Conservation (phyloP, 1,139 yeast genomes). For the Protomyces inouyei region DNA sequence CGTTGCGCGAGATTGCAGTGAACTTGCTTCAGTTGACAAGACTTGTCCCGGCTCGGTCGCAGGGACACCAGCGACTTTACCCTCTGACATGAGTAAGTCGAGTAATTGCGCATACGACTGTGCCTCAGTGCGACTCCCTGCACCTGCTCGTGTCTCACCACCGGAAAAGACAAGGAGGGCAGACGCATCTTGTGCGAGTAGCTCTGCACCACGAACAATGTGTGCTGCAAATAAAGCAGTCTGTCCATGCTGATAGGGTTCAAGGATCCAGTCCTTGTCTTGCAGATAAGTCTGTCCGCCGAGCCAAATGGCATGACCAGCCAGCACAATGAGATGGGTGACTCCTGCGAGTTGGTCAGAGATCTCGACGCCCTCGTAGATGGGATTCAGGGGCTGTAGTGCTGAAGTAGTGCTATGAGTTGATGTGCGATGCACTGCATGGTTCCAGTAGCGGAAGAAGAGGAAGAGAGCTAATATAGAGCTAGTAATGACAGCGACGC, state of each 20-base stretch:
- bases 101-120: constrained; percentile 17
- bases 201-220: constrained; percentile 42
- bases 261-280: constrained; percentile 52
- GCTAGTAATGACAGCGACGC: background rate
- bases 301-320: constrained; percentile 68
- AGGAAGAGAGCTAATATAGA: background rate
- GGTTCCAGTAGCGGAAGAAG: background rate
- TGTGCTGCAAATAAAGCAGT: constrained; percentile 66
- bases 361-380: constrained; percentile 12
- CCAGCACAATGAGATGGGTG: constrained; percentile 50
- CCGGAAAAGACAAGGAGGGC: constrained; percentile 57
- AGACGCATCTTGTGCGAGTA: constrained; percentile 38
- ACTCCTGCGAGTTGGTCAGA: constrained; percentile 7
- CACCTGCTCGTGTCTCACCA: constrained; percentile 4
- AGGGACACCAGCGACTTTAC: background rate
- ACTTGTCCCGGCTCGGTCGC: background rate
- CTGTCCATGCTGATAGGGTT: constrained; percentile 63
- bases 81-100: constrained; percentile 18
- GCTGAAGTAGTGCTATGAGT: background rate
- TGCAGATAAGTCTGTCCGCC: constrained; percentile 41
- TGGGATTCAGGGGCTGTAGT: background rate
- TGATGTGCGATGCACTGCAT: background rate
- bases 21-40: background rate
- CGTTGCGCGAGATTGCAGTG: constrained; percentile 38
- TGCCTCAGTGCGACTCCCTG: constrained; percentile 23